A percentile compares a stretch with the other conserved stretches of the same genome.
Evolutionary conservation across 139 green algal species (phyloP).

Genomic region (Ostreobium quekettii): DNA sequence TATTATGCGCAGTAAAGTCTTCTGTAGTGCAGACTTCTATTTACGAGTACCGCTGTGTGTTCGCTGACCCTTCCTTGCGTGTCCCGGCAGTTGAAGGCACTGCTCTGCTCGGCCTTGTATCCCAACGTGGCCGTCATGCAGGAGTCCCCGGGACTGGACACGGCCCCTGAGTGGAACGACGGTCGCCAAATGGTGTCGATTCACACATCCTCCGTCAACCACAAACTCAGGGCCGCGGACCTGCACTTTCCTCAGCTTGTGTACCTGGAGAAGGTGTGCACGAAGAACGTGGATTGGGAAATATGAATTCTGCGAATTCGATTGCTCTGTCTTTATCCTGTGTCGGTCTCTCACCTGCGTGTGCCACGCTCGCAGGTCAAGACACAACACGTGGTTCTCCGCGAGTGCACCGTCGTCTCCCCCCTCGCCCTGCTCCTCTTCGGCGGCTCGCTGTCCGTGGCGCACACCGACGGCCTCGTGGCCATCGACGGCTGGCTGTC

Average conservation of each 20-base stretch:
- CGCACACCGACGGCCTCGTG: slow-evolving; percentile 54
- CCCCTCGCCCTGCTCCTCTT: slow-evolving; percentile 81
- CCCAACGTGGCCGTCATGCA: slow-evolving; percentile 75
- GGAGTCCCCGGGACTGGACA: slow-evolving; percentile 24
- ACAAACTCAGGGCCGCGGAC: slow-evolving; percentile 31
- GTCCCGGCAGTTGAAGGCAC: slow-evolving; percentile 57
- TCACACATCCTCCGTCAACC: slow-evolving; percentile 57
- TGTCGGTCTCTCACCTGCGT: background rate
- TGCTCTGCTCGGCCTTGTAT: slow-evolving; percentile 73
- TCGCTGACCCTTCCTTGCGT: background rate
- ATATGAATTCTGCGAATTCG: too few relatives aligned
- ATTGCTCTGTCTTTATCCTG: background rate
- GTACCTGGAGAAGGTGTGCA: slow-evolving; percentile 73
- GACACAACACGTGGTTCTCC: slow-evolving; percentile 64
- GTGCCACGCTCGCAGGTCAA: slow-evolving; percentile 44
- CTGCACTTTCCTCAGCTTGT: slow-evolving; percentile 62
- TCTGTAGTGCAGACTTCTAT: too few relatives aligned
- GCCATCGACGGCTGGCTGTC: slow-evolving; percentile 64
- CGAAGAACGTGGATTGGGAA: slow-evolving; percentile 1
- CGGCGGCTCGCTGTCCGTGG: slow-evolving; percentile 52
- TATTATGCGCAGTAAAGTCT: too few relatives aligned
- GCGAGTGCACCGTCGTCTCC: slow-evolving; percentile 70
- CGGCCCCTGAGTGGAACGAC: background rate
- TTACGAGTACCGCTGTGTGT: too few relatives aligned
- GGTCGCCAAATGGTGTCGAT: slow-evolving; percentile 42